Evolutionary conservation across 2,329 filamentous ascomycete species (phyloP).

Genomic region (Xylaria sp.): DNA sequence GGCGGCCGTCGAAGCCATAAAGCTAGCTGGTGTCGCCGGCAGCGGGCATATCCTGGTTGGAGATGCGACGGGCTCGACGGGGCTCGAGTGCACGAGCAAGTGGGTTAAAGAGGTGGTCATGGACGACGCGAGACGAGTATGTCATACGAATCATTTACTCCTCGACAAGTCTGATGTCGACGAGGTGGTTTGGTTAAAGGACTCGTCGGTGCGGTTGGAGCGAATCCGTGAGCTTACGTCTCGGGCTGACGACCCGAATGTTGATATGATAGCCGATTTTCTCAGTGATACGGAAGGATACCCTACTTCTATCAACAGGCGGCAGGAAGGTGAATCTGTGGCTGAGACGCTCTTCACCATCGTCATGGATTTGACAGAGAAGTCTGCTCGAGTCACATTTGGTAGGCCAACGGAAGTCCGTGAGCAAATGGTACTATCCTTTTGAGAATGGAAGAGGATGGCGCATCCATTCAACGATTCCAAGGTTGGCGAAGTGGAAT

Average conservation of each 20-base stretch:
- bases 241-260: slow-evolving; percentile 25
- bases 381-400: slow-evolving; percentile 46
- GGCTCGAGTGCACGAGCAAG: slow-evolving; percentile 57
- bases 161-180: slow-evolving; percentile 47
- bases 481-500: background rate
- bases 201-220: slow-evolving; percentile 45
- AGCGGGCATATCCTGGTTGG: slow-evolving; percentile 63
- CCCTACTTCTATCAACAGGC: slow-evolving; percentile 48
- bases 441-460: slow-evolving; percentile 27
- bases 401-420: slow-evolving; percentile 48
- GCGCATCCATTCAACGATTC: background rate
- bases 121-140: slow-evolving; percentile 49
- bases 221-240: slow-evolving; percentile 45
- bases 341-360: slow-evolving; percentile 51
- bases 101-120: slow-evolving; percentile 47
- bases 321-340: slow-evolving; percentile 38
- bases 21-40: slow-evolving; percentile 58
- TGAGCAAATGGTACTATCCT: slow-evolving; percentile 38
- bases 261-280: slow-evolving; percentile 40
- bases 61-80: slow-evolving; percentile 55
- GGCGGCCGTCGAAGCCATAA: slow-evolving; percentile 58
- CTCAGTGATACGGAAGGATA: slow-evolving; percentile 48
- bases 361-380: slow-evolving; percentile 47
- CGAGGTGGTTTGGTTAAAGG: slow-evolving; percentile 48
- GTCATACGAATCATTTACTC: slow-evolving; percentile 59